phyloP scores from a whole-genome alignment of 148 eudicot genomes.

The Dianthus caryophyllus region DNA sequence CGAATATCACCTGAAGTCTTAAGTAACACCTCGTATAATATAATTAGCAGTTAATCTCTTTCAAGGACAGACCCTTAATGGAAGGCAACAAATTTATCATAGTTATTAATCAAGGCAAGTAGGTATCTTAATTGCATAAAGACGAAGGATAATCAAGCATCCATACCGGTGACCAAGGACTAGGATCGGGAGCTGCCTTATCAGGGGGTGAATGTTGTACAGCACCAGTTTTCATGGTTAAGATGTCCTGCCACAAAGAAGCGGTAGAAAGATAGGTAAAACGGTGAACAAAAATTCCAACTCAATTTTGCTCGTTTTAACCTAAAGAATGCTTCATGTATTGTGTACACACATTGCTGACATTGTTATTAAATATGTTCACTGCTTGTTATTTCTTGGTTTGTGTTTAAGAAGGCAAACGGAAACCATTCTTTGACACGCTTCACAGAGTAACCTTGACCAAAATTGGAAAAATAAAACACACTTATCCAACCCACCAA shows the following conservation, averaged over 20 bases:
- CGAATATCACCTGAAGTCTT: background rate
- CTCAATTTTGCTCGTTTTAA: background rate
- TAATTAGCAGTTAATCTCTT: background rate
- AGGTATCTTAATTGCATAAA: background rate
- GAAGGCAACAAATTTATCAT: background rate
- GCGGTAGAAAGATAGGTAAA: constrained; percentile 6
- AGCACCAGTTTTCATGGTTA: constrained; percentile 76
- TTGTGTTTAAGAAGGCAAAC: background rate
- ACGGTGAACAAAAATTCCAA: background rate
- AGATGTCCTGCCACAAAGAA: constrained; percentile 57
- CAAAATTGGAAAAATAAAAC: too few species aligned
- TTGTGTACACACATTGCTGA: too few species aligned
- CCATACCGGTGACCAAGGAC: constrained; percentile 99
- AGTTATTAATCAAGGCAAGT: background rate
- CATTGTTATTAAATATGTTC: background rate
- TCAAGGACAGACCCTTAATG: background rate
- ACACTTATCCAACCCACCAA: background rate
- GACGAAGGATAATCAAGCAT: background rate
- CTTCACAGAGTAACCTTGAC: background rate
- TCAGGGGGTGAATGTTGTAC: constrained; percentile 91
- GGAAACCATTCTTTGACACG: background rate
- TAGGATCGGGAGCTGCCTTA: constrained; percentile 67
- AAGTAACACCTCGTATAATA: too few species aligned
- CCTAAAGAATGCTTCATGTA: too few species aligned
- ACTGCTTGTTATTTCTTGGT: background rate